Evolutionary conservation across 1,284 basidiomycete genomes (phyloP), one percentile per base, ranked within the genome.

Genomic region (Ustilago crameri): DNA sequence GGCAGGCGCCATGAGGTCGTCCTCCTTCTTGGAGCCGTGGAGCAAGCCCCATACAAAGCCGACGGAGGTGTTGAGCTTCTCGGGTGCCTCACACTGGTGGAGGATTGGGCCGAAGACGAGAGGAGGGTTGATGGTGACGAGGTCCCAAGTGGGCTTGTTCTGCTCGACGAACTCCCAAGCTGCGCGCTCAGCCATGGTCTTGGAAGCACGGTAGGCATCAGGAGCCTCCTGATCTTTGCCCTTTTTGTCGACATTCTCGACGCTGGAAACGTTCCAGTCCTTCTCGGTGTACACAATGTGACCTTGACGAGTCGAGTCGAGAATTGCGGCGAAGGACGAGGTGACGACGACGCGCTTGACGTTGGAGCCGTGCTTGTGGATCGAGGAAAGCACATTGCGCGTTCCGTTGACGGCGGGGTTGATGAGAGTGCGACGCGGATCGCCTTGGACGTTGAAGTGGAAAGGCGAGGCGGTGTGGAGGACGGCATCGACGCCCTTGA

Each of bases 241-340:
- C 17, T 69, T 54, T 23, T 75, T 60, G 43, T 72, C 50, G 20
- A 66, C 74, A 14, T 87, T 84, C 22, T 86, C 79, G n/a, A 87
- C 82, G 3, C 87, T 86, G 38, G 86, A 84, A 9, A 87, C 81
- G 84, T 92, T 91, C 91, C 91, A 93, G 80, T 90, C 87, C n/a
- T 78, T 61, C 70, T 89, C 73, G 20, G 68, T 65, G 63, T 63
- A 81, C n/a, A 57, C 54, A 20, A 54, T 52, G 48, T 63, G 74
- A 4, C 57, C 63, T 22, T 62, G 50, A 8, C 79, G 59, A 34
- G 60, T 56, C 3, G 83, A 64, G 41, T 85, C 83, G 38, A 87
- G 64, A 57, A 90, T 82, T 3, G 89, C 83, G 0, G 87, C 88
- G 42, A 84, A 86, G 0, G 90, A 90, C 1, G 87, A 88, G 0